Evolutionary conservation across 192 early-diverging fungal species (phyloP).

Genomic region (Coemansia sp.): DNA sequence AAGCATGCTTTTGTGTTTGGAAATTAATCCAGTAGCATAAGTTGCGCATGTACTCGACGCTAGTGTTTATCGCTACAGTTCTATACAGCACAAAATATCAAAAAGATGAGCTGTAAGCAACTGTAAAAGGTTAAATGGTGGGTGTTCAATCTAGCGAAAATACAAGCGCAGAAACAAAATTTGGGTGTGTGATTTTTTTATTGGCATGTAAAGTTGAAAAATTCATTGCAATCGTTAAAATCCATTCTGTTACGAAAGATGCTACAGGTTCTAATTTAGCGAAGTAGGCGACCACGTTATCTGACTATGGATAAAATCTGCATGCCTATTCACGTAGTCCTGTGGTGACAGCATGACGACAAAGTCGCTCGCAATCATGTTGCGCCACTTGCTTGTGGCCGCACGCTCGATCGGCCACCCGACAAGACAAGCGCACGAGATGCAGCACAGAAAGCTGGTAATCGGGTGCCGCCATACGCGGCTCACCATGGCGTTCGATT

Average conservation of each 20-base stretch:
- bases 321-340: slow-evolving; percentile 34
- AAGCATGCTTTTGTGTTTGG: slow-evolving; percentile 24
- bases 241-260: no score
- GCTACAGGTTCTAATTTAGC: no score
- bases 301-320: slow-evolving; percentile 37
- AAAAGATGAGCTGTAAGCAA: no score
- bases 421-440: slow-evolving; percentile 37
- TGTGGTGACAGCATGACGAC: slow-evolving; percentile 32
- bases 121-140: no score
- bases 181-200: no score
- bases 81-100: no score
- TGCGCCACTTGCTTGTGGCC: slow-evolving; percentile 24
- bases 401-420: slow-evolving; percentile 41
- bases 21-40: no score
- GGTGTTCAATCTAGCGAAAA: no score
- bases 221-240: neutral
- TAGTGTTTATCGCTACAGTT: no score
- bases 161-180: no score
- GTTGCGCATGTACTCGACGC: no score
- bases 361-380: slow-evolving; percentile 49
- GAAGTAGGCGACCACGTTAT: slow-evolving; percentile 20
- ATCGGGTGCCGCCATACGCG: slow-evolving; percentile 38
- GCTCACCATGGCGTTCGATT: slow-evolving; percentile 16
- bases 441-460: slow-evolving; percentile 32
- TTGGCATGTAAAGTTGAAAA: no score